Conservation (phyloP, 108 stramenopile genomes). For the Schizochytrium sp. region DNA sequence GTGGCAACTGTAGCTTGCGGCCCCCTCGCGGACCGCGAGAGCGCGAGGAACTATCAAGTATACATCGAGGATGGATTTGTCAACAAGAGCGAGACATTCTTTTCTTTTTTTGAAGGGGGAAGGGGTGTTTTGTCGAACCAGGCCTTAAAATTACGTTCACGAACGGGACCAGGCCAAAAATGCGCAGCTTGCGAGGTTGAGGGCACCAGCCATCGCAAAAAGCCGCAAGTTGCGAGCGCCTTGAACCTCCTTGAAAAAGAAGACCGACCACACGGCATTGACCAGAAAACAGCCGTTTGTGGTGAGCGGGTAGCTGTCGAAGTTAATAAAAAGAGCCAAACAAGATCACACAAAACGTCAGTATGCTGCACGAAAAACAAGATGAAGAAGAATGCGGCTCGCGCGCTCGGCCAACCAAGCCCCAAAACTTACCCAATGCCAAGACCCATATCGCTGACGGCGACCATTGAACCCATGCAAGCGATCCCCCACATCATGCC, state of each 20-base stretch:
- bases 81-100: no score
- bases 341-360: background rate
- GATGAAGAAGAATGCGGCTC: background rate
- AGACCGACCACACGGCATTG: background rate
- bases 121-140: no score
- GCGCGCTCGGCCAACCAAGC: no score
- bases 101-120: no score
- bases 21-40: no score
- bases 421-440: background rate
- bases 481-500: slow-evolving; percentile 9
- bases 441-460: background rate
- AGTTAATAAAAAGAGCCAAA: background rate
- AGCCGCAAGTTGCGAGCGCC: background rate
- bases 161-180: background rate
- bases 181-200: background rate
- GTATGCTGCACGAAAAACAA: background rate
- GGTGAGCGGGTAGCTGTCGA: background rate
- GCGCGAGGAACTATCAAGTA: no score
- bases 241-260: background rate
- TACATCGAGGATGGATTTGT: no score
- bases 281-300: background rate
- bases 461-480: background rate
- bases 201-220: background rate
- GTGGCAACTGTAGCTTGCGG: no score
- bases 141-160: background rate